Base-by-base conservation (phyloP, 106 monocot genomes). In the Ottelia alismoides region DNA sequence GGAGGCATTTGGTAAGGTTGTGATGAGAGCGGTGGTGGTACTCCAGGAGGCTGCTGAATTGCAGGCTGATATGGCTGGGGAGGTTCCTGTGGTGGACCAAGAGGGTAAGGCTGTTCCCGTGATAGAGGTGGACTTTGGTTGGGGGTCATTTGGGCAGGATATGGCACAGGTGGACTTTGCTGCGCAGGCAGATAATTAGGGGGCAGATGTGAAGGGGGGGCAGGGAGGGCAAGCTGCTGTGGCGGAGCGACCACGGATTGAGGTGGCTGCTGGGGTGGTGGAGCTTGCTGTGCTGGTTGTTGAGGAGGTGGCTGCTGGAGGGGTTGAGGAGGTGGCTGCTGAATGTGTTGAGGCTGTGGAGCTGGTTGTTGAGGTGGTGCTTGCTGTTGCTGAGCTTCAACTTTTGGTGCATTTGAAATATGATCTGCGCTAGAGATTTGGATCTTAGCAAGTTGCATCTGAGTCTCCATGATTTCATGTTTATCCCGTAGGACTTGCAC, bases 1-100 rank as follows among this genome's bases (percentile, higher is more conserved):
- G 70, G 44, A 29, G 68, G 27, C 18, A 47, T 54, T 31, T 74
- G 80, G 60, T 74, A 85, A 23, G 56, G 31, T n/a, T n/a, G 28
- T 6, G 68, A 20, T 30, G 70, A 83, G 28, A 74, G 62, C 24
- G 71, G 69, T 30, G 61, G 51, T 9, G 64, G 60, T 9, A 55
- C 30, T 0, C 7, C 26, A 35, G 65, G 68, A 22, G 69, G 69
- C 20, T 68, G 66, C 32, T 72, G 77, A 22, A 52, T 23, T 45
- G 69, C n/a, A 20, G 61, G 1, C 14, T 78, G 65, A 17, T 58
- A 47, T 25, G 30, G 27, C 31, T 62, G 63, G 28, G n/a, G n/a
- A n/a, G n/a, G n/a, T n/a, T 23, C 14, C 31, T 47, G 56, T 61
- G 47, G 2, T 57, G 56, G n/a, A n/a, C n/a, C n/a, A n/a, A n/a